Base-by-base conservation (phyloP, 2,329 filamentous ascomycete genomes). In the Whalleya microplaca region DNA sequence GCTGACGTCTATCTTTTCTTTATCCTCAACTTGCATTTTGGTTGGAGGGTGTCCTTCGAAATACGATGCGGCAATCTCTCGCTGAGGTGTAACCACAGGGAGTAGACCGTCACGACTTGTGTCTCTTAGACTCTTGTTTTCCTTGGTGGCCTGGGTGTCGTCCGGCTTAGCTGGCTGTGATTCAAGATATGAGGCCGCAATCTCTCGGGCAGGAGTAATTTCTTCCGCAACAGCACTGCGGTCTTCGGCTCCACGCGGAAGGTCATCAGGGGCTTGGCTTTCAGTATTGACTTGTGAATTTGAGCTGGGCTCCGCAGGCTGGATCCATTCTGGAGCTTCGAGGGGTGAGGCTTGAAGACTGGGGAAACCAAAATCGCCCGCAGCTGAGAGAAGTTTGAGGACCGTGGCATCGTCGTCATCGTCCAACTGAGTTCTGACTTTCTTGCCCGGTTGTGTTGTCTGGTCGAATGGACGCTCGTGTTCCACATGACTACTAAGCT, bases 401-500 rank as follows among this genome's bases (percentile, higher is more conserved):
- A 71, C 53, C 53, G 65, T 63, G n/a, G 56, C 45, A 14, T 3
- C 14, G 14, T 67, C 57, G 18, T 71, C 66, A 40, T 62, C 57
- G 40, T 53, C 58, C 29, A 68, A 59, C 51, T 59, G 56, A 19
- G 65, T 73, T 55, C 71, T 72, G 48, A 66, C 51, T 63, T 71
- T 75, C 65, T 76, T 77, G 45, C 70, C 71, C 18, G 68, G 69
- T 32, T 68, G 68, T 20, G 66, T 66, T 18, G 71, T 66, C 51
- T 73, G 64, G 47, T 73, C 73, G 44, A 74, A 74, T 7, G 74
- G 72, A 41, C 67, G 68, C 2, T 76, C 74, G 47, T 76, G 75
- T 55, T 69, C 62, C 20, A 76, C 58, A 50, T 67, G 66, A 48
- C 71, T 74, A 48, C 64, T 72, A 20, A 69, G 53, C 50, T 73